Base-by-base conservation (phyloP, 345 rosid species). In the Eucalyptus regnans region DNA sequence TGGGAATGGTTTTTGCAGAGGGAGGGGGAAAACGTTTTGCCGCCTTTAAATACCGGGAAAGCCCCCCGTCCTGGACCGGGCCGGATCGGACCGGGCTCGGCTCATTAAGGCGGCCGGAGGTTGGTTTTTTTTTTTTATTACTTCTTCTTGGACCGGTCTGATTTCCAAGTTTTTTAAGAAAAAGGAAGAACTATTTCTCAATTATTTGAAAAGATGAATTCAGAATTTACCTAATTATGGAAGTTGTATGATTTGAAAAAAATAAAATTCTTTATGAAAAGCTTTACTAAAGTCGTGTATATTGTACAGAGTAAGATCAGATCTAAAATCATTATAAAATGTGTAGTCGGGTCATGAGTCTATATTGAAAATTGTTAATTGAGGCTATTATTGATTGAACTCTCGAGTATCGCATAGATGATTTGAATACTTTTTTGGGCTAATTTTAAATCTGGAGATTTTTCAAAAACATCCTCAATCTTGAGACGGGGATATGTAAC, bases 231-330 rank as follows among this genome's bases (percentile, higher is more conserved):
- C 17, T 13, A 27, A 62, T 29, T 29, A 62, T 7, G 1, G 41
- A 33, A 71, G 25, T 37, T 3, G 8, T 4, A 5, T 20, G 46
- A 68, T 33, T 33, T 3, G 13, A 31, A 14, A 16, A 66, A 31
- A 66, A 68, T 15, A 17, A 16, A 15, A 17, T 0, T 68, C 80
- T 1, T 18, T 17, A 33, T 17, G 83, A 76, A 76, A 9, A 5
- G 4, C 33, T 37, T 37, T 20, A 76, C 23, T 56, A 3, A 33
- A 71, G 81, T 6, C 2, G 1, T 18, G 81, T 18, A 37, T 9
- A 17, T 1, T 68, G 44, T 33, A 68, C 12, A 0, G 0, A 71
- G 5, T 9, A 23, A 37, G 81, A 37, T 71, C 2, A 16, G 0
- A 33, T 16, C 44, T 68, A 68, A 1, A 9, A 37, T 9, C 0